Conservation (phyloP, 768 basidiomycete species). For the Boletellus emodensis region DNA sequence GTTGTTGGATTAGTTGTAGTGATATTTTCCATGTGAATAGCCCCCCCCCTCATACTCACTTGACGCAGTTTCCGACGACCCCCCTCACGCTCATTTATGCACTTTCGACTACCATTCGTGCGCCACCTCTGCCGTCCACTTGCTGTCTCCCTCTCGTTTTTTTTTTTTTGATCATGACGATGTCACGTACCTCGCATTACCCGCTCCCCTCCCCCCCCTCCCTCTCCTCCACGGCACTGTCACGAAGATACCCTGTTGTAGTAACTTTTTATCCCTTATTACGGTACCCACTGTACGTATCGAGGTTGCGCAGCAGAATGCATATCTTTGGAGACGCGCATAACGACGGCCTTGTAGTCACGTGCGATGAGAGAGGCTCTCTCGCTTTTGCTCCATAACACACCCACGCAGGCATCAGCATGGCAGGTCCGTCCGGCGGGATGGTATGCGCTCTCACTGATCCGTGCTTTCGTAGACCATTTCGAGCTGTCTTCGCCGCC, state of each 20-base stretch:
- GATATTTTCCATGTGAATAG: constrained; percentile 30
- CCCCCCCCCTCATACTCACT: constrained; percentile 21
- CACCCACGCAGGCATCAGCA: background rate
- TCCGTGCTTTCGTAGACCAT: constrained; percentile 25
- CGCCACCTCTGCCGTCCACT: constrained; percentile 21
- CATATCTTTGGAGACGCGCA: constrained; percentile 30
- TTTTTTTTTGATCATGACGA: constrained; percentile 22
- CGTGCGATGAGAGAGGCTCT: background rate
- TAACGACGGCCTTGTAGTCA: background rate
- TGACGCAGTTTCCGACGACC: constrained; percentile 18
- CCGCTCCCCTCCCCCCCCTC: constrained; percentile 3
- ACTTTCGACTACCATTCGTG: constrained; percentile 14
- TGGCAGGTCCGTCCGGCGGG: constrained; percentile 13
- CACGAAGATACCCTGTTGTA: constrained; percentile 36
- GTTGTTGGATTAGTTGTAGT: constrained; percentile 37
- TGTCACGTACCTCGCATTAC: constrained; percentile 25
- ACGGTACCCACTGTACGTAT: constrained; percentile 25
- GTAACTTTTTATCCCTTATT: constrained; percentile 27
- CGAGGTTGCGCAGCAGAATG: constrained; percentile 35
- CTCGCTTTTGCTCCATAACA: too few relatives aligned
- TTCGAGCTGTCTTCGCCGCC: constrained; percentile 62
- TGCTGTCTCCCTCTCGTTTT: background rate
- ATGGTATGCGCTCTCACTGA: background rate
- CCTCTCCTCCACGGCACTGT: constrained; percentile 15
- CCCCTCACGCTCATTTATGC: constrained; percentile 2